These are phyloP conservation scores for Phytophthora tubulina DNA, from an alignment of 352 stramenopile species.

Conservation along the genomic window DNA sequence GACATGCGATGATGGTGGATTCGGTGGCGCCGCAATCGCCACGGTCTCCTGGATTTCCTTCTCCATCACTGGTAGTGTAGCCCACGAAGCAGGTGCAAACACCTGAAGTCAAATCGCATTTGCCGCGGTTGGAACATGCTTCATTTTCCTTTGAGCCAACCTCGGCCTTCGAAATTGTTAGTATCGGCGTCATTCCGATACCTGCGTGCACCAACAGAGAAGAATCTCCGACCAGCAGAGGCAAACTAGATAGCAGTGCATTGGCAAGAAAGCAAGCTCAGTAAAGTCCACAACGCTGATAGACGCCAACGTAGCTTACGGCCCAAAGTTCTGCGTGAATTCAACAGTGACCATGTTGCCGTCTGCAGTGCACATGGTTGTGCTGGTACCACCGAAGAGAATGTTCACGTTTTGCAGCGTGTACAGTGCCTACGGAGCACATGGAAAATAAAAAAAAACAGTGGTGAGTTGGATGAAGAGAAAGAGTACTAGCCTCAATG, in stretches of 20 bases:
- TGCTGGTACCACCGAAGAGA: slow-evolving; percentile 64
- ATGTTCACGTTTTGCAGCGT: slow-evolving; percentile 66
- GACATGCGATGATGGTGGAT: slow-evolving; percentile 60
- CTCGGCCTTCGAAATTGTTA: slow-evolving; percentile 68
- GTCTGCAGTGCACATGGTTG: slow-evolving; percentile 69
- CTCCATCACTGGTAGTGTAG: slow-evolving; percentile 80
- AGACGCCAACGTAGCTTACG: slow-evolving; percentile 34
- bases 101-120: slow-evolving; percentile 77
- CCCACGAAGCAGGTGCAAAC: slow-evolving; percentile 88
- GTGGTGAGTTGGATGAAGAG: not conserved
- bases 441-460: not conserved
- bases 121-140: slow-evolving; percentile 75
- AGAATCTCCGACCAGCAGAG: slow-evolving; percentile 80
- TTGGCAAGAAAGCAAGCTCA: not conserved
- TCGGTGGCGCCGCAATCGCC: slow-evolving; percentile 76
- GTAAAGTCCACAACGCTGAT: too few relatives aligned
- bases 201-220: slow-evolving; percentile 62
- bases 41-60: slow-evolving; percentile 59
- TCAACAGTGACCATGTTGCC: slow-evolving; percentile 80
- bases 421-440: slow-evolving; percentile 51
- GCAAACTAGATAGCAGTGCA: slow-evolving; percentile 39
- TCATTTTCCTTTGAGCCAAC: slow-evolving; percentile 93
- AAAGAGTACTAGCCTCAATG: not conserved
- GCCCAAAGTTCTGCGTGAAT: slow-evolving; percentile 84
- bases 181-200: slow-evolving; percentile 56